phyloP scores from a whole-genome alignment of 148 eudicot genomes.

The Cornus kousa region DNA sequence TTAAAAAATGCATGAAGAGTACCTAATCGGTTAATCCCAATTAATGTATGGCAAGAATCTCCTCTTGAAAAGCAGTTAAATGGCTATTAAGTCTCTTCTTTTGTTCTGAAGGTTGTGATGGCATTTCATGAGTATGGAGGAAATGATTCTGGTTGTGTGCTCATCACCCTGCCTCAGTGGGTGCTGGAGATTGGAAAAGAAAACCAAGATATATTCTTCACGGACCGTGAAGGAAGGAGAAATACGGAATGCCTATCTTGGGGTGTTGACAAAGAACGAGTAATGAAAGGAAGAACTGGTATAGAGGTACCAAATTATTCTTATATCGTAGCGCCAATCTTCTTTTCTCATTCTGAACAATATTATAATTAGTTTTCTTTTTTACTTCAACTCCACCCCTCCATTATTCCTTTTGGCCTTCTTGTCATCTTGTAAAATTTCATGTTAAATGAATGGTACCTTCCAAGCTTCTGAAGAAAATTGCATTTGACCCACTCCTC shows the following conservation, averaged over 20 bases:
- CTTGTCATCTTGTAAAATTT: background rate
- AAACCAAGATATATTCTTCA: constrained; percentile 71
- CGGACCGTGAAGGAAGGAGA: constrained; percentile 73
- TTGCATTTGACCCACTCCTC: background rate
- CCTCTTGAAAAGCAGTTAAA: background rate
- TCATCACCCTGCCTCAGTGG: constrained; percentile 72
- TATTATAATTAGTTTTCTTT: too few species aligned
- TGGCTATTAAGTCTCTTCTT: background rate
- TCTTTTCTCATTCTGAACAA: background rate
- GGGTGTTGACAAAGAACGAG: constrained; percentile 71
- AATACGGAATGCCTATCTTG: constrained; percentile 64
- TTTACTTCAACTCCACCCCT: background rate
- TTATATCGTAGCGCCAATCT: background rate
- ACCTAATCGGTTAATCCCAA: background rate
- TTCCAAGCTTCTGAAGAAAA: background rate
- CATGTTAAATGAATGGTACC: background rate
- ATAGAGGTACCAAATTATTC: constrained; percentile 44
- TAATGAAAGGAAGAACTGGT: constrained; percentile 67
- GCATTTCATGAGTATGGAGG: constrained; percentile 64
- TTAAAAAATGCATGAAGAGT: background rate
- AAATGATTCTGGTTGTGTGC: constrained; percentile 41
- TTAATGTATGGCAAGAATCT: background rate
- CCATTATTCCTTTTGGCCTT: background rate
- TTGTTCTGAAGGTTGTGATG: constrained; percentile 51
- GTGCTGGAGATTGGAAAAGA: constrained; percentile 66